phyloP scores from a whole-genome alignment of 495 filamentous ascomycete species.

The Neohortaea acidophila region DNA sequence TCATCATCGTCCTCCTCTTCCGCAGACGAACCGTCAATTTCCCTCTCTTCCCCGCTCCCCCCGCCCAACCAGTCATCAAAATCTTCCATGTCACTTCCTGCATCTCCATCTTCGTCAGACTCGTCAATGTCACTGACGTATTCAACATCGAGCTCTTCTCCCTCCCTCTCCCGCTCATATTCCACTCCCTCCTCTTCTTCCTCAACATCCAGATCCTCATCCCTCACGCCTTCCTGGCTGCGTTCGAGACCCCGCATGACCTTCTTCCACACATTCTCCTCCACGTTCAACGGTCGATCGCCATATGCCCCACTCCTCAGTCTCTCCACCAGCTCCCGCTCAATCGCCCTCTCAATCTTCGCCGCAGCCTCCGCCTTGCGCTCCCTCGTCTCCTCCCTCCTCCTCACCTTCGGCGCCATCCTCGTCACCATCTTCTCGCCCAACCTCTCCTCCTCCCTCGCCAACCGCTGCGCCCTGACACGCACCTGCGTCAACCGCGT shows the following conservation, averaged over 20 bases:
- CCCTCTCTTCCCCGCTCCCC: constrained; percentile 34
- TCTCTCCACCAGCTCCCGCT: constrained; percentile 86
- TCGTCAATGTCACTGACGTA: constrained; percentile 62
- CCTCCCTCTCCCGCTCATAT: constrained; percentile 47
- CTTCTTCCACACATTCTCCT: constrained; percentile 93
- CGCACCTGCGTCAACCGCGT: constrained; percentile 87
- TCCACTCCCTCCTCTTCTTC: constrained; percentile 70
- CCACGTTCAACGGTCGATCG: constrained; percentile 83
- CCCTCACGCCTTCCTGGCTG: constrained; percentile 65
- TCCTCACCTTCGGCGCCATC: constrained; percentile 79
- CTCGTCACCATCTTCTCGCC: constrained; percentile 82
- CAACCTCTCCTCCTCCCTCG: constrained; percentile 76
- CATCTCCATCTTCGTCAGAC: constrained; percentile 35
- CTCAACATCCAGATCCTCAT: constrained; percentile 74
- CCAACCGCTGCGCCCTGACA: constrained; percentile 68
- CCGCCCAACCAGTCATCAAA: constrained; percentile 60
- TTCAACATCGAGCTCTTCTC: constrained; percentile 62
- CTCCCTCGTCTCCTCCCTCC: constrained; percentile 79
- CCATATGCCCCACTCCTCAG: constrained; percentile 88
- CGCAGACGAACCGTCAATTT: constrained; percentile 28
- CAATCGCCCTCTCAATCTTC: constrained; percentile 90
- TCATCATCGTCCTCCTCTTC: constrained; percentile 29
- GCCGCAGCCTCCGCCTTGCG: constrained; percentile 86
- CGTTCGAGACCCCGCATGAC: constrained; percentile 81
- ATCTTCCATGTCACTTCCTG: constrained; percentile 56